These are phyloP conservation scores for Populus hybrid DNA, from an alignment of 441 rosid species.

Conservation along the genomic window DNA sequence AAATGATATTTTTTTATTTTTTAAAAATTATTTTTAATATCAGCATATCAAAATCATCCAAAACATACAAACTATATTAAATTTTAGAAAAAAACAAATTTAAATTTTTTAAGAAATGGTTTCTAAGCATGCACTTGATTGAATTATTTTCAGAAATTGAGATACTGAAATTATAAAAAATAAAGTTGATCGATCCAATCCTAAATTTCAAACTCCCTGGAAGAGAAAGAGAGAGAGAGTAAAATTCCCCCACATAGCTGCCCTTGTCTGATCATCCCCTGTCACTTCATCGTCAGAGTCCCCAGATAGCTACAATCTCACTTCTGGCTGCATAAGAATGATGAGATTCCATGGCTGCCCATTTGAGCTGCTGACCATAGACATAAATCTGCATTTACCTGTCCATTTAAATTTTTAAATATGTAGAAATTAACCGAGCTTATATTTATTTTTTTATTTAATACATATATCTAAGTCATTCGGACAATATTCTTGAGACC, in stretches of 20 bases:
- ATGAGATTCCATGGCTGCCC: background rate
- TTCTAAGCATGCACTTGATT: too few species aligned
- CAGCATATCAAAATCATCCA: too few species aligned
- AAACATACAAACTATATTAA: too few species aligned
- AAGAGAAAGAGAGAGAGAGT: too few species aligned
- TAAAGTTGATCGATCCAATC: background rate
- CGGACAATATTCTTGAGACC: too few species aligned
- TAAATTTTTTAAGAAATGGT: too few species aligned
- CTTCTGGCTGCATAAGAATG: background rate
- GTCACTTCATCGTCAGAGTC: slow-evolving; percentile 10
- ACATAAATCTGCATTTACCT: background rate
- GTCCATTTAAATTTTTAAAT: background rate
- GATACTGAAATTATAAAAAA: background rate
- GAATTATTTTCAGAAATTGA: background rate
- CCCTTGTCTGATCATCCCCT: background rate
- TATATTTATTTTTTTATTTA: too few species aligned
- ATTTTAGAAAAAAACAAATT: too few species aligned
- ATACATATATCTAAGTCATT: too few species aligned
- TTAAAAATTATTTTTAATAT: too few species aligned
- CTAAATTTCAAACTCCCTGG: too few species aligned
- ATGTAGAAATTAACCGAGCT: background rate
- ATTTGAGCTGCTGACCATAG: background rate
- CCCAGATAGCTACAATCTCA: background rate
- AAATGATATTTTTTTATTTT: too few species aligned
- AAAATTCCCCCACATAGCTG: background rate